A percentile compares a stretch with the other conserved stretches of the same genome.
Evolutionary conservation across 176 grass and related monocot species (phyloP).

Genomic region (Oryza meyeriana): DNA sequence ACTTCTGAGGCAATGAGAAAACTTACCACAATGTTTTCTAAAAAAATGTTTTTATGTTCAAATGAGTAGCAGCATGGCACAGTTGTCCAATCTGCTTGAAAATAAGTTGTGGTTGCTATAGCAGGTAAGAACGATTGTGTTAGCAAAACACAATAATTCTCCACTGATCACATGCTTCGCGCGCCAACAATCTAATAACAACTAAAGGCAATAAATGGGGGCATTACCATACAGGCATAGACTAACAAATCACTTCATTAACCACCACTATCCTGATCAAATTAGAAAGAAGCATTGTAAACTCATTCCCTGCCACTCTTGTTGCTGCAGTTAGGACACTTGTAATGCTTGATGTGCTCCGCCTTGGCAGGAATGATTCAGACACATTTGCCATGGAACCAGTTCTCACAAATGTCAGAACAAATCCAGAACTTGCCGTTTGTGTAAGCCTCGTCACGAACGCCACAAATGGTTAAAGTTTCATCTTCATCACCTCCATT

Average conservation of each 20-base stretch:
- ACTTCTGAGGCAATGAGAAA: background rate
- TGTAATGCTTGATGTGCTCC: constrained; percentile 55
- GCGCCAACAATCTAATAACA: background rate
- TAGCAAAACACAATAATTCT: background rate
- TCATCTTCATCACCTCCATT: constrained; percentile 38
- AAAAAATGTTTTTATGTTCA: background rate
- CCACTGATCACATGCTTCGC: background rate
- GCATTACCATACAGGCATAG: background rate
- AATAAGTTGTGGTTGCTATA: background rate
- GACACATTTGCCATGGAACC: constrained; percentile 85
- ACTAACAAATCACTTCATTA: constrained; percentile 16
- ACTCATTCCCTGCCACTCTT: constrained; percentile 47
- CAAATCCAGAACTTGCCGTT: constrained; percentile 63
- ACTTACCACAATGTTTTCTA: background rate
- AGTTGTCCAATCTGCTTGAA: background rate
- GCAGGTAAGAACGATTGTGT: background rate
- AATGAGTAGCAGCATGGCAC: background rate
- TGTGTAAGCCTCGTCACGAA: constrained; percentile 19
- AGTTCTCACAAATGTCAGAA: constrained; percentile 64
- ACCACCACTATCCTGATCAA: background rate
- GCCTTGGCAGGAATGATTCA: constrained; percentile 55
- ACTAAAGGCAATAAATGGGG: background rate
- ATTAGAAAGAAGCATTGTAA: background rate
- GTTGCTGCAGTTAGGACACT: constrained; percentile 59
- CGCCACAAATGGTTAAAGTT: constrained; percentile 31